Conservation (phyloP, 768 basidiomycete species). For the Boletellus ananiceps region DNA sequence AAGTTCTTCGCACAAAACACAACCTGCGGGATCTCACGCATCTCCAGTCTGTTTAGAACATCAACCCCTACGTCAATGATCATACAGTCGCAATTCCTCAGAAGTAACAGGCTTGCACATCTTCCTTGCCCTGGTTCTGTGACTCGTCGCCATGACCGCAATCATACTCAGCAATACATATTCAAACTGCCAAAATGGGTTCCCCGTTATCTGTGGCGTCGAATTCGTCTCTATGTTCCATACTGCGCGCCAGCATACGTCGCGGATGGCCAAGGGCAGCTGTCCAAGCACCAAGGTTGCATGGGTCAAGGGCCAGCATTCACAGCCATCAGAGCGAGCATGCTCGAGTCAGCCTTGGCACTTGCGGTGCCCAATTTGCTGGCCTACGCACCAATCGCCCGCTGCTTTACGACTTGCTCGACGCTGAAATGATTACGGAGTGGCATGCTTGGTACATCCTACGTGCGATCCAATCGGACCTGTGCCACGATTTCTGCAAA, state of each 20-base stretch:
- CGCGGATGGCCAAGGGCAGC: conserved; percentile 3
- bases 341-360: conserved; percentile 10
- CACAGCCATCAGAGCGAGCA: conserved; percentile 12
- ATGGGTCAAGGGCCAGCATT: conserved; percentile 27
- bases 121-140: conserved; percentile 14
- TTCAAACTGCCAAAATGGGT: conserved; percentile 21
- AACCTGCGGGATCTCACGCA: conserved; percentile 20
- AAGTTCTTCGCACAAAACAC: conserved; percentile 20
- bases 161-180: conserved; percentile 7
- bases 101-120: too few relatives aligned
- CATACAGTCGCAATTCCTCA: background rate
- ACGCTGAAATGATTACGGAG: conserved; percentile 9
- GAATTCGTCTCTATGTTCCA: conserved; percentile 20
- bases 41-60: conserved; percentile 17
- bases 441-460: conserved; percentile 12
- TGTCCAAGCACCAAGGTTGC: conserved; percentile 10
- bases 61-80: conserved; percentile 18
- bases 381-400: background rate
- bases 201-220: conserved; percentile 27
- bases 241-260: conserved; percentile 16
- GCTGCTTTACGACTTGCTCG: conserved; percentile 19
- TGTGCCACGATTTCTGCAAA: conserved; percentile 10
- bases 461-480: conserved; percentile 23
- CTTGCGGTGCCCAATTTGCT: conserved; percentile 15
- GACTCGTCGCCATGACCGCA: conserved; percentile 22